These are phyloP conservation scores for Nicotiana paniculata DNA, from an alignment of 257 asterid genomes.

Conservation along the genomic window DNA sequence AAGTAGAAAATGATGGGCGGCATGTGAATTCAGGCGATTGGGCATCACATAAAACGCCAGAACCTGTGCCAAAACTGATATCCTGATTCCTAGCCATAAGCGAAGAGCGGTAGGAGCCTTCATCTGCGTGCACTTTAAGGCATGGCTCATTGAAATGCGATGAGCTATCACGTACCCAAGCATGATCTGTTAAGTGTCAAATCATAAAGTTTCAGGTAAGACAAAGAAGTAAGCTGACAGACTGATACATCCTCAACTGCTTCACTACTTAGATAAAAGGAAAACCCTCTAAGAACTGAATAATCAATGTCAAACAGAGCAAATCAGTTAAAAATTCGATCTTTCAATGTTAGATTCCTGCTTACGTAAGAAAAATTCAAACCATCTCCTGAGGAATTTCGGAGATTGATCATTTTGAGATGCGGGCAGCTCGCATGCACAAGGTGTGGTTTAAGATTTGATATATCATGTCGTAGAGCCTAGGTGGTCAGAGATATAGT, in stretches of 20 bases:
- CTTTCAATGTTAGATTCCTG: background rate
- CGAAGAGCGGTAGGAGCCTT: constrained; percentile 17
- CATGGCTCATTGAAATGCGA: constrained; percentile 13
- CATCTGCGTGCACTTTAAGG: background rate
- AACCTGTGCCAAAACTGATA: constrained; percentile 51
- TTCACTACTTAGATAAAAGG: background rate
- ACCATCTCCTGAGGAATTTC: background rate
- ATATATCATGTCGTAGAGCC: background rate
- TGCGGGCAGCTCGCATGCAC: background rate
- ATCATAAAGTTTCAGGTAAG: background rate
- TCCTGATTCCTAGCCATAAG: constrained; percentile 45
- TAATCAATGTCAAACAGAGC: background rate
- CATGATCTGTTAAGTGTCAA: constrained; percentile 36
- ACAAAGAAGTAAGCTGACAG: background rate
- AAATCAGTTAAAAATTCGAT: background rate
- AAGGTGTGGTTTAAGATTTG: background rate
- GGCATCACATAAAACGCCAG: constrained; percentile 29
- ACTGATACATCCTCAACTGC: background rate
- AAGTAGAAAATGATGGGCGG: constrained; percentile 55
- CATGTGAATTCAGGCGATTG: constrained; percentile 29
- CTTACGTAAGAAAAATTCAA: background rate
- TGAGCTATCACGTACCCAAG: constrained; percentile 39
- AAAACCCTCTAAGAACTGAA: background rate
- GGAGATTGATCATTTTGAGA: background rate
- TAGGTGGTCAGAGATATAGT: background rate